phyloP scores from a whole-genome alignment of 306 rosid genomes.

The Adenanthera pavonina region DNA sequence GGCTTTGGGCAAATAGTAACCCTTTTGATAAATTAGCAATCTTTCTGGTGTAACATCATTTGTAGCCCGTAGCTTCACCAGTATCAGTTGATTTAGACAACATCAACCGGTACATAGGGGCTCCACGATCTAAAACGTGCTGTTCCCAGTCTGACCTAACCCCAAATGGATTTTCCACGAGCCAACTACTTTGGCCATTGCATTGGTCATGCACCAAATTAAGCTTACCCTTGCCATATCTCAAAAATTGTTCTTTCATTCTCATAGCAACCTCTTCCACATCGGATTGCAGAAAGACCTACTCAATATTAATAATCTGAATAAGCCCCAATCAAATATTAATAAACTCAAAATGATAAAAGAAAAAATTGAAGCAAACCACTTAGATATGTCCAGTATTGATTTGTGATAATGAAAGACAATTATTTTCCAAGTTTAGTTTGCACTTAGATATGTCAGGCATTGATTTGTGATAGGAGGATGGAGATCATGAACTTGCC shows the following conservation, averaged over 20 bases:
- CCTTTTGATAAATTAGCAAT: constrained; percentile 24
- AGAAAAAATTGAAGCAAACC: constrained; percentile 18
- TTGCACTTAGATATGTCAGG: neutral
- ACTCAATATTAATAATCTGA: constrained; percentile 31
- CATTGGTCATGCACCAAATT: constrained; percentile 43
- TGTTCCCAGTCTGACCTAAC: constrained; percentile 88
- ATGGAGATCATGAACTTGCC: neutral
- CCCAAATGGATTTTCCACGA: constrained; percentile 80
- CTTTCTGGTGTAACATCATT: constrained; percentile 33
- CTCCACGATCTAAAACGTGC: constrained; percentile 76
- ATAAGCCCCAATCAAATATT: neutral
- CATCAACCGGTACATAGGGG: constrained; percentile 78
- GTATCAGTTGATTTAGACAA: constrained; percentile 55
- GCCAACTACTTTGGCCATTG: constrained; percentile 65
- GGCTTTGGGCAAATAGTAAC: neutral
- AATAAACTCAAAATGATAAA: constrained; percentile 28
- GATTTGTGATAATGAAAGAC: neutral
- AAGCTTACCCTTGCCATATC: constrained; percentile 74
- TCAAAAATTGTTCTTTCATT: constrained; percentile 76
- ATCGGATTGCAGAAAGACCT: constrained; percentile 95
- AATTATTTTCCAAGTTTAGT: constrained; percentile 14
- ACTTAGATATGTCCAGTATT: neutral
- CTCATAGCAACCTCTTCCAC: constrained; percentile 68
- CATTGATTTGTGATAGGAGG: neutral
- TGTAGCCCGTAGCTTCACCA: constrained; percentile 40